These are phyloP conservation scores for Penicillium carneum DNA, from an alignment of 2,329 filamentous ascomycete species.

Conservation along the genomic window DNA sequence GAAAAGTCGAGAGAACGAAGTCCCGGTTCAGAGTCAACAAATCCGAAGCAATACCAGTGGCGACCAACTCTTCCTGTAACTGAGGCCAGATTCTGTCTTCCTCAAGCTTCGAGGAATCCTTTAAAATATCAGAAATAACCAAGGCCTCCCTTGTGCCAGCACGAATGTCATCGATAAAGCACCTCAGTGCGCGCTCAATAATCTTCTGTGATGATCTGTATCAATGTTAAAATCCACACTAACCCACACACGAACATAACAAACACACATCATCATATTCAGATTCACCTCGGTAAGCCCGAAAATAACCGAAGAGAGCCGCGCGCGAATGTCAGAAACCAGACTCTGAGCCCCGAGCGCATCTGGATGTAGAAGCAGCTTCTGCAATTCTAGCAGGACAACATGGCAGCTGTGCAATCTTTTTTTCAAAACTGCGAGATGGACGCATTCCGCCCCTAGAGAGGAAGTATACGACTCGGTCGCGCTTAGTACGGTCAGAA, in stretches of 20 bases:
- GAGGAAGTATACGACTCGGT: slow-evolving; percentile 15
- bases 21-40: slow-evolving; percentile 21
- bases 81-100: slow-evolving; percentile 20
- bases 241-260: not conserved
- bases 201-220: slow-evolving; percentile 26
- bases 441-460: not conserved
- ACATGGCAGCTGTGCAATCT: slow-evolving; percentile 20
- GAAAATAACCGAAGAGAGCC: slow-evolving; percentile 23
- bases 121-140: slow-evolving; percentile 16
- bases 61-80: slow-evolving; percentile 20
- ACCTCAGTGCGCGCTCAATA: slow-evolving; percentile 17
- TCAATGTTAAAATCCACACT: not conserved
- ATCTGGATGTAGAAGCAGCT: slow-evolving; percentile 9
- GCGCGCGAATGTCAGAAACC: slow-evolving; percentile 23
- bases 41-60: slow-evolving; percentile 20
- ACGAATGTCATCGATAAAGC: slow-evolving; percentile 21
- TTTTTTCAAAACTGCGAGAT: slow-evolving; percentile 8
- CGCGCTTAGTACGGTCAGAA: slow-evolving; percentile 13
- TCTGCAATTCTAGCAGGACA: slow-evolving; percentile 22
- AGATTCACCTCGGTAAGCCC: slow-evolving; percentile 28
- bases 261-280: slow-evolving; percentile 30
- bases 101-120: not conserved
- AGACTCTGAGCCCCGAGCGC: slow-evolving; percentile 6
- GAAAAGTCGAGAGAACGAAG: slow-evolving; percentile 24
- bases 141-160: slow-evolving; percentile 12